Percentiles rank a stretch among this genome's conserved stretches.
These are phyloP conservation scores for Parascedosporium putredinis DNA, from an alignment of 2,329 filamentous ascomycete species.

Conservation along the genomic window DNA sequence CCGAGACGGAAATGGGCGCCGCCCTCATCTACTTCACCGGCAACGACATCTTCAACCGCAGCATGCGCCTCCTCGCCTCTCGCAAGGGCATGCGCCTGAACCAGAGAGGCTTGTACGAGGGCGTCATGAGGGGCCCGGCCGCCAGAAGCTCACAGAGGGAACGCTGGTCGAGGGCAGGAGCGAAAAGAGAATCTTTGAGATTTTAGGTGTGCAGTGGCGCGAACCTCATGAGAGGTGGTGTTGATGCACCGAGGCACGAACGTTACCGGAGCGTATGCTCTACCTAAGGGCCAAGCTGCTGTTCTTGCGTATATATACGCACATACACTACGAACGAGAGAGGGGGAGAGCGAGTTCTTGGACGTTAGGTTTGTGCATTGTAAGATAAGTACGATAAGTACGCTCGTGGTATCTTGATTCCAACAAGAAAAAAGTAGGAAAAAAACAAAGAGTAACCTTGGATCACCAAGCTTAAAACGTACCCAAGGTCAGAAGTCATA, in stretches of 20 bases:
- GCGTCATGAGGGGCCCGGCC: conserved; percentile 51
- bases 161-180: conserved; percentile 61
- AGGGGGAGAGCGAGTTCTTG: no score
- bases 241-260: conserved; percentile 24
- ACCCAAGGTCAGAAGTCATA: no score
- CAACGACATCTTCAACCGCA: conserved; percentile 89
- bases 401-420: neutral
- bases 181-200: conserved; percentile 72
- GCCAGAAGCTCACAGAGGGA: conserved; percentile 56
- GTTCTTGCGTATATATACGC: no score
- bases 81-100: conserved; percentile 79
- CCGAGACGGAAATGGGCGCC: conserved; percentile 67
- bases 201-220: conserved; percentile 76
- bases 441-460: neutral
- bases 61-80: conserved; percentile 66
- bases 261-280: no score
- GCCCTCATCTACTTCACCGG: conserved; percentile 93
- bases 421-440: no score
- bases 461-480: no score
- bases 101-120: conserved; percentile 66
- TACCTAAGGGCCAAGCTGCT: no score
- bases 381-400: neutral
- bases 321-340: no score
- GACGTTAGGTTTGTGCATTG: no score
- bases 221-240: conserved; percentile 68